Conservation (phyloP, 1,139 yeast genomes). For the Yamadazyma diospyri region DNA sequence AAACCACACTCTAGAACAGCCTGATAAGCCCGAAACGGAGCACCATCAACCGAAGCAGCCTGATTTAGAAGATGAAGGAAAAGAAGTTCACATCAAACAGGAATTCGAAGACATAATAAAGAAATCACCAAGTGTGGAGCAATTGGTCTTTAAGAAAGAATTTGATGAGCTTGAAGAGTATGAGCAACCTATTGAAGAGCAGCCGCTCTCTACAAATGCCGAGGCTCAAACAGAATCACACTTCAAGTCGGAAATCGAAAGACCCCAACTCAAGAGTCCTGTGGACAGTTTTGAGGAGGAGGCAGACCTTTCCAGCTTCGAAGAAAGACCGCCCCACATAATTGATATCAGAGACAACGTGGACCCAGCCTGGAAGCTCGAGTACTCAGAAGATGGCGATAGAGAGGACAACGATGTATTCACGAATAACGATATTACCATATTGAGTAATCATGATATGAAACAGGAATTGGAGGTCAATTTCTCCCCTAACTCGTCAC, state of each 20-base stretch:
- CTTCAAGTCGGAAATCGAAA: conserved; percentile 9
- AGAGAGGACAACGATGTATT: conserved; percentile 38
- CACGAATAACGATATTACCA: conserved; percentile 22
- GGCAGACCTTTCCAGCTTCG: not conserved
- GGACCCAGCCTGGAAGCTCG: conserved; percentile 40
- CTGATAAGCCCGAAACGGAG: no score
- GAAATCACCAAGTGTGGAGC: conserved; percentile 11
- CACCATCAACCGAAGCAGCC: not conserved
- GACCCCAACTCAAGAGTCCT: conserved; percentile 10
- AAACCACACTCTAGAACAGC: not conserved
- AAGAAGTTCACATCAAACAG: no score
- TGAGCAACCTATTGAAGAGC: not conserved
- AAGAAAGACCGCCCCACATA: not conserved
- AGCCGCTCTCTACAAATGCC: not conserved
- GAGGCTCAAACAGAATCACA: not conserved
- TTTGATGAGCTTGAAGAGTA: not conserved
- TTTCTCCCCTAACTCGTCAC: conserved; percentile 17
- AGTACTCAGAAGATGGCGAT: conserved; percentile 44
- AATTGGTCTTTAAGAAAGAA: conserved; percentile 8
- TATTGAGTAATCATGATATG: conserved; percentile 8
- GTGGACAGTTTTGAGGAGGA: conserved; percentile 6
- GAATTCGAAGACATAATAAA: conserved; percentile 7
- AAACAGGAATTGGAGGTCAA: conserved; percentile 11
- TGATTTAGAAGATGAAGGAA: not conserved
- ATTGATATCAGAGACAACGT: conserved; percentile 31